Evolutionary conservation across 2,329 filamentous ascomycete species (phyloP), one percentile per base, ranked within the genome.

Genomic region (Fusarium mangiferae): DNA sequence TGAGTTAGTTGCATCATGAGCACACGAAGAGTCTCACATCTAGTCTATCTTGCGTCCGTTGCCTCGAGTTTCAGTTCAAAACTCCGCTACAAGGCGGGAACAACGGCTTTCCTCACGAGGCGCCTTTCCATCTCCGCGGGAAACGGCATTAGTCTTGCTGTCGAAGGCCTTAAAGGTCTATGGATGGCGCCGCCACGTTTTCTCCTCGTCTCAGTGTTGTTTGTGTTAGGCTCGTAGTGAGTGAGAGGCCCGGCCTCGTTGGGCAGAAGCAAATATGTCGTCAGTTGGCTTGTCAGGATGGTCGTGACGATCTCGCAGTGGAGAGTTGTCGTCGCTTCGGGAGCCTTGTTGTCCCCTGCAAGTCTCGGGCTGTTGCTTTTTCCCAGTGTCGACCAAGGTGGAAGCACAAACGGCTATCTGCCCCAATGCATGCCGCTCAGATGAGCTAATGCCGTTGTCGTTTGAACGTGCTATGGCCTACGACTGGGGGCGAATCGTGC

Each of bases 111-210:
- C 39, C 18, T 45, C 28, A 35, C n/a, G n/a, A 36, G 33, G 10
- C 28, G 42, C 28, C 45, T 55, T 51, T 54, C 49, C 42, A 38
- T 28, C 62, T 38, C 44, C 13, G 56, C 59, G 54, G 56, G 63
- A 60, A 36, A 44, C 28, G 35, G 52, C 63, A 66, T 49, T 59
- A 62, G 63, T 56, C 46, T 62, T 55, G 39, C 42, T 72, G 72
- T 56, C 57, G n/a, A 38, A 30, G 28, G 54, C 52, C 52, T 28
- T 24, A 52, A 62, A 38, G 35, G 44, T 55, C 57, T 33, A 12
- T 57, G n/a, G n/a, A 61, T 61, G 67, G 62, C 71, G 71, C 41
- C 71, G 62, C 71, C 71, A 74, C 70, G 26, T 26, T 61, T 41
- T 26, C 49, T 46, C 42, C 17, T 42, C 33, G 44, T 30, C n/a